These are phyloP conservation scores for Lipomyces spencermartinsiae DNA, from an alignment of 805 yeast species.

Conservation along the genomic window DNA sequence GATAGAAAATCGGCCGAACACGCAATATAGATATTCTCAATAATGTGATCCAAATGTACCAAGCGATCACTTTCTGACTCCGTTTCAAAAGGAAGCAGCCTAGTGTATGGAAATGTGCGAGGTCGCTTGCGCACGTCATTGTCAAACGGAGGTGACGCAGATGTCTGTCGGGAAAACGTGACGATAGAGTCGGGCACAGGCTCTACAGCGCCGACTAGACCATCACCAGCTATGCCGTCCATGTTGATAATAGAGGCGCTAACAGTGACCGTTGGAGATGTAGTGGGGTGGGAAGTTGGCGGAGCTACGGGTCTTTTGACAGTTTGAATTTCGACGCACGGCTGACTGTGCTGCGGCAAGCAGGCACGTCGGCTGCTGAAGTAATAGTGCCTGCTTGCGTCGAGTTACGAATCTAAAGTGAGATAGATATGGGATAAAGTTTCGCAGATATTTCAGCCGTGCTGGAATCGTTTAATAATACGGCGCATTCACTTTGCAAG, in stretches of 20 bases:
- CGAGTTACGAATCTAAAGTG: background rate
- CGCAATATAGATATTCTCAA: conserved; percentile 79
- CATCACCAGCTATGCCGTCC: conserved; percentile 1
- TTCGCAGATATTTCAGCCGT: conserved; percentile 1
- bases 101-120: conserved; percentile 51
- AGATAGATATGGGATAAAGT: background rate
- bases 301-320: background rate
- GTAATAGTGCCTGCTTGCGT: background rate
- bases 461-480: background rate
- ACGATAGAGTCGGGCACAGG: conserved; percentile 6
- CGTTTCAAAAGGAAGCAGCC: conserved; percentile 72
- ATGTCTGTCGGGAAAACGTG: background rate
- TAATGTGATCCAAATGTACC: conserved; percentile 76
- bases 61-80: conserved; percentile 75
- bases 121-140: conserved; percentile 20
- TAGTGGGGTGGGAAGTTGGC: background rate
- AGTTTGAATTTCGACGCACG: background rate
- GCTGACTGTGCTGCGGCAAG: background rate
- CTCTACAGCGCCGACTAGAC: conserved; percentile 9
- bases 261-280: background rate
- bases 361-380: background rate
- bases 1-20: conserved; percentile 74
- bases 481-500: background rate
- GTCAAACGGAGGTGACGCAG: conserved; percentile 7
- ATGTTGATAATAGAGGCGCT: background rate